Base-by-base conservation (phyloP, 352 stramenopile species). In the Globisporangium orthogonon region DNA sequence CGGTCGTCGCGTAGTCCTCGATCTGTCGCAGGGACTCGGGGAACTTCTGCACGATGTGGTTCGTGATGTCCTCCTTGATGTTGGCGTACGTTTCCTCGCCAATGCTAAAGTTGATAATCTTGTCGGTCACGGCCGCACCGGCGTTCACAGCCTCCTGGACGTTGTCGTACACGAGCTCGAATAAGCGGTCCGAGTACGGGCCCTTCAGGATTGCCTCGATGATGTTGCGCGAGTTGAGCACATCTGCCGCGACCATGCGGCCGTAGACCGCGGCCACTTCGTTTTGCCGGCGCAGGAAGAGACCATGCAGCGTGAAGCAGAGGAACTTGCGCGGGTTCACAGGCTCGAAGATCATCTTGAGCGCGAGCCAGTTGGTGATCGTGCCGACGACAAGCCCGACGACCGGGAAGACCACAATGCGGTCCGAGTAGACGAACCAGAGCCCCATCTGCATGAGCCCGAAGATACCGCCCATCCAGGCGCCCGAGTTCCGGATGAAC, bases 341-440 rank as follows among this genome's bases (percentile, higher is more conserved):
- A 0, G 91, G 91, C 60, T 94, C 75, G 63, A 97, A 97, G 54
- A 97, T 97, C 77, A 97, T 93, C 62, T 96, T 94, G 31, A 97
- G 66, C 52, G 89, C 91, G 35, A 99, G 75, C 89, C 91, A 98
- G 66, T 98, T 98, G n/a, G 97, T 99, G 35, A 98, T 87, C 11
- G 97, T 90, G 13, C 97, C 97, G 7, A 99, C 97, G 41, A 99
- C 86, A 15, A 96, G 70, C 23, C 96, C 96, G n/a, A 96, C 76
- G 17, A 96, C 88, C 1, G 91, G 91, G 52, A 97, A 95, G 9
- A 91, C 78, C 13, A 95, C 80, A 54, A 94, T 88, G 14, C 70
- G 80, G 54, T 89, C 80, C 37, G 74, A 72, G 60, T 89, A 89
- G 30, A 89, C 73, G 50, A 92, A 98, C 81, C 82, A 96, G 44